A percentile compares a stretch with the other conserved stretches of the same genome.
Evolutionary conservation across 768 basidiomycete species (phyloP).

Genomic region (Porphyrellus cyaneotinctus): DNA sequence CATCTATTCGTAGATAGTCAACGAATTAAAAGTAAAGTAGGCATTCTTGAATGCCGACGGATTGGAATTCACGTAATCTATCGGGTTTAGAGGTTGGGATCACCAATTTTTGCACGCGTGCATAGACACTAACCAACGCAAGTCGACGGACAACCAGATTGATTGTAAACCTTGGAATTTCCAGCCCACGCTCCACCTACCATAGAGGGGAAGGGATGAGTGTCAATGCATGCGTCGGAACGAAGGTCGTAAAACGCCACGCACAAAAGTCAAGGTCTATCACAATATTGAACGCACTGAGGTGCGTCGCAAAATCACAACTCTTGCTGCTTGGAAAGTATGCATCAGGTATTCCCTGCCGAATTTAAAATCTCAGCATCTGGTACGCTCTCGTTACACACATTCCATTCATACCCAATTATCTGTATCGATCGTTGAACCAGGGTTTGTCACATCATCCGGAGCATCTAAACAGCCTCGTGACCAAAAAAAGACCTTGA

Average conservation of each 20-base stretch:
- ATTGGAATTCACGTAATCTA: conserved; percentile 35
- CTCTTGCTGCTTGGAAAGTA: conserved; percentile 52
- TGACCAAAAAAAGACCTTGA: conserved; percentile 41
- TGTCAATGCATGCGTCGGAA: not conserved
- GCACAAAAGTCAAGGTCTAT: conserved; percentile 44
- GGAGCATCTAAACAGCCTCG: conserved; percentile 30
- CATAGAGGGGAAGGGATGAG: not conserved
- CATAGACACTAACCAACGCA: conserved; percentile 21
- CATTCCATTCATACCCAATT: conserved; percentile 20
- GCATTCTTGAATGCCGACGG: conserved; percentile 38
- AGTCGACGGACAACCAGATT: conserved; percentile 26
- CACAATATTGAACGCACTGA: conserved; percentile 58
- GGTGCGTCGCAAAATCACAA: conserved; percentile 54
- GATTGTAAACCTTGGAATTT: conserved; percentile 10
- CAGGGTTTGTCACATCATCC: conserved; percentile 27
- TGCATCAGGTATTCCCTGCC: conserved; percentile 55
- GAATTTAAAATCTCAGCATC: not conserved
- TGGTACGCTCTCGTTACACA: not conserved
- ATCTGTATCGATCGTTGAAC: conserved; percentile 13
- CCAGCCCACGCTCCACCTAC: conserved; percentile 31
- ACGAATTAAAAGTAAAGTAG: conserved; percentile 38
- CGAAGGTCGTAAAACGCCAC: not conserved
- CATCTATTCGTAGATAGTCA: conserved; percentile 34
- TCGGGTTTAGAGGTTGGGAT: not conserved
- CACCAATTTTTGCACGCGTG: not conserved